Percentiles rank a stretch among this genome's conserved stretches.
Evolutionary conservation across 192 early-diverging fungal genomes (phyloP).

Genomic region (Gamsiella multidivaricata): DNA sequence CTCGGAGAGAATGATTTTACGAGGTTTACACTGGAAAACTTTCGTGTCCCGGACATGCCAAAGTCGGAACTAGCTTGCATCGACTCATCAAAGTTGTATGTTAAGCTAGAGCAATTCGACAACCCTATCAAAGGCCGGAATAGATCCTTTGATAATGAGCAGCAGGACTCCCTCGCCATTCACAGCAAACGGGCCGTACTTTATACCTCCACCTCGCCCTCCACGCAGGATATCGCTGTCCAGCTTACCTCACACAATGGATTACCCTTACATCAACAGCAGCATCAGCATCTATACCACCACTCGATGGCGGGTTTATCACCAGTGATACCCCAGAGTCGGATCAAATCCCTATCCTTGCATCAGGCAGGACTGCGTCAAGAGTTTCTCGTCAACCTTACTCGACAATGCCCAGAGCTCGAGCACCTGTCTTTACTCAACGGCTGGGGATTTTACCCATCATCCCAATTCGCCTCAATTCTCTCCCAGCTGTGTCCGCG

Average conservation of each 20-base stretch:
- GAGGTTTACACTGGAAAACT: slow-evolving; percentile 25
- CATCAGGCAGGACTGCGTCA: slow-evolving; percentile 35
- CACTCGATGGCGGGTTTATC: neutral
- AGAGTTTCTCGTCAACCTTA: slow-evolving; percentile 38
- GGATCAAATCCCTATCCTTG: slow-evolving; percentile 17
- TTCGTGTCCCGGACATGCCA: neutral
- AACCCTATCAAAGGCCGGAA: slow-evolving; percentile 36
- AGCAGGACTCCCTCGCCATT: slow-evolving; percentile 17
- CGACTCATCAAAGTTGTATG: neutral
- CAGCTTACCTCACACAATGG: neutral
- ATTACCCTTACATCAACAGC: neutral
- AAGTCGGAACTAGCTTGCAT: neutral
- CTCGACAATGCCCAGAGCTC: slow-evolving; percentile 20
- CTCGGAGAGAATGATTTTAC: slow-evolving; percentile 46
- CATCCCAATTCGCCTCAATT: slow-evolving; percentile 24
- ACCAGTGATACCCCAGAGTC: neutral
- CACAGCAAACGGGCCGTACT: slow-evolving; percentile 19
- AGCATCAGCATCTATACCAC: neutral
- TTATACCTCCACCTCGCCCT: neutral
- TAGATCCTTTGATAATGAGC: neutral
- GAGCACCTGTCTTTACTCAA: slow-evolving; percentile 38
- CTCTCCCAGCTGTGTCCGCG: slow-evolving; percentile 22
- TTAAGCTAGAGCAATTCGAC: slow-evolving; percentile 24
- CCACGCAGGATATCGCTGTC: too few relatives aligned
- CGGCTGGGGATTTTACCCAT: slow-evolving; percentile 47